Evolutionary conservation across 2,329 filamentous ascomycete species (phyloP), one percentile per base, ranked within the genome.

Genomic region (Gaeumannomyces sp.): DNA sequence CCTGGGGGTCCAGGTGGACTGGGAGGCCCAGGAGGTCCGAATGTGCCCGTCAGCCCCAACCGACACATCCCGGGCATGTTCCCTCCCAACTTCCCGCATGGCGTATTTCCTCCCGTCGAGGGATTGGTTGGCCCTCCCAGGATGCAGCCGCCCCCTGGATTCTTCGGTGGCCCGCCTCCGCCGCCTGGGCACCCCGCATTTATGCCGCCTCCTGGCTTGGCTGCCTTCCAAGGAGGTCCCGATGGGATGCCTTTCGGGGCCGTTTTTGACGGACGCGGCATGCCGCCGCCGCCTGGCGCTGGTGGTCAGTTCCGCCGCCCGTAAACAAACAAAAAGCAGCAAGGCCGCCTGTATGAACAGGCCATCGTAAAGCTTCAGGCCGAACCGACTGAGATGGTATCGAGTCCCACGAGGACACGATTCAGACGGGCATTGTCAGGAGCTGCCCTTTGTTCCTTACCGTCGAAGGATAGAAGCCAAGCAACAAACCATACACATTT

Each of bases 71-170:
- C 82, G 6, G 66, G 63, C 72, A 64, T 64, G 64, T 72, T 65
- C 82, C 84, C 84, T 27, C 84, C 84, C n/a, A 86, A 83, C 72
- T 88, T 88, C 67, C 81, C 84, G 19, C 81, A 80, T 7, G 77
- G 76, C 29, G 76, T 75, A 29, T 78, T 82, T 72, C 77, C 77
- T 10, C 80, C 80, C 16, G 81, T 80, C 1, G 81, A 84, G 35
- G 77, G 75, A 19, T 78, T 86, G 74, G 76, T 74, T 45, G 81
- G 77, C 22, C 80, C 81, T 66, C 81, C 80, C 13, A 81, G 84
- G 72, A 81, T 85, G 77, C 77, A 77, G 56, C 84, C 84, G 31
- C 86, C 86, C 6, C 86, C 85, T 1, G 84, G 83, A 14, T 85
- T 86, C 71, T 85, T 81, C 68, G 79, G 76, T 28, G 82, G 80